A percentile compares a stretch with the other conserved stretches of the same genome.
phyloP scores from a whole-genome alignment of 352 stramenopile genomes.

The Globisporangium yorkense region DNA sequence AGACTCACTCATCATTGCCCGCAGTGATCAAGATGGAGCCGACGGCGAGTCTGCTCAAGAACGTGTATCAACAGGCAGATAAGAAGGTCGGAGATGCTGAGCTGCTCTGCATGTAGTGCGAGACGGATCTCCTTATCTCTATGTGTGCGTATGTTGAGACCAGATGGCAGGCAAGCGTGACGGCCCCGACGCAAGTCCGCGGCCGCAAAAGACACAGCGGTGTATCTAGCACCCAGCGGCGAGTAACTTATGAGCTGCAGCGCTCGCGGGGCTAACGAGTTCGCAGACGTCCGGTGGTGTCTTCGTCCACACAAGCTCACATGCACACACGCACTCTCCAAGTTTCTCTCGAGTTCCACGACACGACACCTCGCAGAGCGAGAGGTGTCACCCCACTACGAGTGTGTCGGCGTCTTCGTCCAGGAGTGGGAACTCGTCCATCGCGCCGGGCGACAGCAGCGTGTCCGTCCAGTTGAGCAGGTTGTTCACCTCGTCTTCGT shows the following conservation, averaged over 20 bases:
- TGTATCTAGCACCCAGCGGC: constrained; percentile 6
- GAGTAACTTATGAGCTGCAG: not conserved
- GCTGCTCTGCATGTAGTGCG: no score
- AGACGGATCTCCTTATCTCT: not conserved
- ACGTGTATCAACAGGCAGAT: constrained; percentile 47
- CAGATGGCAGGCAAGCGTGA: constrained; percentile 25
- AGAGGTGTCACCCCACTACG: not conserved
- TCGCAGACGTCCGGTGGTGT: not conserved
- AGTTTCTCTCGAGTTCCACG: no score
- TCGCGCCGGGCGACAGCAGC: constrained; percentile 34
- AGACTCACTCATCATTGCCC: not conserved
- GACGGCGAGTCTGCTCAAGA: constrained; percentile 32
- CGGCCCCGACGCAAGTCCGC: constrained; percentile 15
- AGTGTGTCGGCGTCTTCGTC: constrained; percentile 18
- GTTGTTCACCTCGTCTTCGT: constrained; percentile 74
- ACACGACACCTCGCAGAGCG: no score
- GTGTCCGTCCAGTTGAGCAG: constrained; percentile 79
- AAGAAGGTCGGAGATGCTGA: constrained; percentile 33
- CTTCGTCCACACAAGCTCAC: not conserved
- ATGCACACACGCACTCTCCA: not conserved
- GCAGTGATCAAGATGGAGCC: constrained; percentile 51
- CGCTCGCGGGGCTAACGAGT: not conserved
- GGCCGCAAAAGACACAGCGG: constrained; percentile 25
- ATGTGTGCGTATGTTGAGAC: not conserved
- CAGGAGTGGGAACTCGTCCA: constrained; percentile 39